Conservation (phyloP, 768 basidiomycete species). For the Tulasnella sp. region DNA sequence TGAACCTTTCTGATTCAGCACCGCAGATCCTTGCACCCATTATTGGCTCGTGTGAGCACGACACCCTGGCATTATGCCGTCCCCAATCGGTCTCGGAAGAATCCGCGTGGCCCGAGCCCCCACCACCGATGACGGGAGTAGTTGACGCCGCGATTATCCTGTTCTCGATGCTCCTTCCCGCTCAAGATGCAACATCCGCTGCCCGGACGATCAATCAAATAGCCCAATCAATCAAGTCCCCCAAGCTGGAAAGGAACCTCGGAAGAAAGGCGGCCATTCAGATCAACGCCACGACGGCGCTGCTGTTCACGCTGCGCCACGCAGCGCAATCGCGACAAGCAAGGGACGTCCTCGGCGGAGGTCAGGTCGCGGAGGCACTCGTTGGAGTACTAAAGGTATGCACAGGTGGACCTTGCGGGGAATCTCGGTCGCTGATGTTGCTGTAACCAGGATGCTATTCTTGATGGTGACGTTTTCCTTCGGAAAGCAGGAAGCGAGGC, state of each 20-base stretch:
- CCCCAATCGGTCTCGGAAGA: constrained; percentile 42
- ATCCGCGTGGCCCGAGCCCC: constrained; percentile 57
- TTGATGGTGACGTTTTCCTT: constrained; percentile 77
- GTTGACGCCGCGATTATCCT: constrained; percentile 89
- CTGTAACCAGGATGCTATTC: constrained; percentile 64
- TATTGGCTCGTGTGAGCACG: constrained; percentile 83
- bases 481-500: constrained; percentile 83
- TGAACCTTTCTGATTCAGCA: neutral
- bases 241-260: constrained; percentile 82
- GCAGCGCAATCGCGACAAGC: constrained; percentile 49
- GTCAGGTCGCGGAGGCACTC: constrained; percentile 62
- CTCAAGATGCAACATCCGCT: constrained; percentile 69
- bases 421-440: constrained; percentile 30
- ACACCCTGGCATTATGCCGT: constrained; percentile 72
- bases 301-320: constrained; percentile 66
- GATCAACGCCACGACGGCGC: constrained; percentile 75
- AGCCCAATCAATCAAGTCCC: constrained; percentile 66
- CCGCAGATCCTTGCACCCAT: constrained; percentile 73
- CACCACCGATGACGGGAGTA: constrained; percentile 77
- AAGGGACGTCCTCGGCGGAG: constrained; percentile 66
- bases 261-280: constrained; percentile 84
- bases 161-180: constrained; percentile 75
- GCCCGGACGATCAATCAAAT: constrained; percentile 61
- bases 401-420: constrained; percentile 23
- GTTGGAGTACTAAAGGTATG: constrained; percentile 78